phyloP scores from a whole-genome alignment of 495 filamentous ascomycete genomes.

The Aspergillus diversus region DNA sequence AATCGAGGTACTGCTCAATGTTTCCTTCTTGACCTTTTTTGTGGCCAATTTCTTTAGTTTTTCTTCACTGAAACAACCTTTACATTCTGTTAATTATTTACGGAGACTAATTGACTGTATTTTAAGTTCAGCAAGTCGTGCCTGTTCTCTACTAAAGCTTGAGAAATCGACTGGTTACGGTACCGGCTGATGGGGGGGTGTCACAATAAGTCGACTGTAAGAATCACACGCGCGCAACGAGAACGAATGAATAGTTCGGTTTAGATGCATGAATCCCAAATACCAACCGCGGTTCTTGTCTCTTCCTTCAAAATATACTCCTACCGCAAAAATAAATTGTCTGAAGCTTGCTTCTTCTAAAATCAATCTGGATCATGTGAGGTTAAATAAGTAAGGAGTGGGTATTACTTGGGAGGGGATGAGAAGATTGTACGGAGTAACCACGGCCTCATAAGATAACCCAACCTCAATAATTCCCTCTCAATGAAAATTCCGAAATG shows the following conservation, averaged over 20 bases:
- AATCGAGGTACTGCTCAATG: slow-evolving; percentile 1
- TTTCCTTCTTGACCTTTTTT: neutral
- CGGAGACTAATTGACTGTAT: neutral
- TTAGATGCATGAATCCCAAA: neutral
- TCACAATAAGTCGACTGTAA: neutral
- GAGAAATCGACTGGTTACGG: neutral
- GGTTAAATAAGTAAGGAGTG: neutral
- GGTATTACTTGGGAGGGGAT: neutral
- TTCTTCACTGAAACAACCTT: neutral
- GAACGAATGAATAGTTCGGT: neutral
- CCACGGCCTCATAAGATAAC: too few species aligned
- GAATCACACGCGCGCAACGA: neutral
- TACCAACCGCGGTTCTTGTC: neutral
- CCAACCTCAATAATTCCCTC: too few species aligned
- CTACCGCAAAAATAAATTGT: too few species aligned
- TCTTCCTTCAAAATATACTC: neutral
- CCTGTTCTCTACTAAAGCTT: neutral
- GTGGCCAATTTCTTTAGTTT: neutral
- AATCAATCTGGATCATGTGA: neutral
- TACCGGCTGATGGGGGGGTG: neutral
- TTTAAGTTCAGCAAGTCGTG: neutral
- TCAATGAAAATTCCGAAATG: too few species aligned
- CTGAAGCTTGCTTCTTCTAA: neutral
- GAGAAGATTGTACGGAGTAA: neutral
- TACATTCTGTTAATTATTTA: neutral